Base-by-base conservation (phyloP, 2,329 filamentous ascomycete species). In the Penicillium sp. region DNA sequence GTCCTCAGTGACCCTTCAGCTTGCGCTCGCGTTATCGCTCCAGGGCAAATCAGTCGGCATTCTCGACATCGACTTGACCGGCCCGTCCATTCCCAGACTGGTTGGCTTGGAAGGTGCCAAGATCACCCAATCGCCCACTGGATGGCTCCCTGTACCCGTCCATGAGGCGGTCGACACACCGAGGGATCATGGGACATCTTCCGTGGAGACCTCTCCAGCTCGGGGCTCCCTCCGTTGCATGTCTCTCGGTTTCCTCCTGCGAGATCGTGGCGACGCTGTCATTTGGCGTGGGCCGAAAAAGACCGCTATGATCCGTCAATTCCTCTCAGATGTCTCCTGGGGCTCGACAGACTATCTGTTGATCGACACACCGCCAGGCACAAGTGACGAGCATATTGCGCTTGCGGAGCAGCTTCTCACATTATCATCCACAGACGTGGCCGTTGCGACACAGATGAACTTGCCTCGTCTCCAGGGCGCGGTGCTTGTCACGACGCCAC, bases 271-370 rank as follows among this genome's bases (percentile, higher is more conserved):
- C 53, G 90, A 96, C 60, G 91, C 93, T 0, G 90, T 98, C 0
- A 93, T 98, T 35, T 98, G 93, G 93, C 82, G 93, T 45, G 93
- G 93, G 0, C 93, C 93, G 2, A 98, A 98, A 73, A 98, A 98
- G 74, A 98, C 93, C 4, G 93, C 93, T 43, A 98, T 98, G 93
- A 89, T 98, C 49, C 83, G 90, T 36, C 93, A 98, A 68, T 98
- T 98, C 65, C 76, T 98, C 27, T 86, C 87, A 1, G 90, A 96
- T 63, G 90, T 96, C 4, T 77, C 88, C 28, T 97, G 93, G 93
- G 80, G 76, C 0, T 80, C 84, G 25, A 81, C 88, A n/a, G 91
- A 97, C 66, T 97, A 88, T 64, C 77, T 98, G 0, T 80, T 98
- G 50, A 88, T 98, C 63, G 93, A 98, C 69, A 98, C 93, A 3